Conservation (phyloP, 2,329 filamentous ascomycete species). For the Chaetomiaceae sp. region DNA sequence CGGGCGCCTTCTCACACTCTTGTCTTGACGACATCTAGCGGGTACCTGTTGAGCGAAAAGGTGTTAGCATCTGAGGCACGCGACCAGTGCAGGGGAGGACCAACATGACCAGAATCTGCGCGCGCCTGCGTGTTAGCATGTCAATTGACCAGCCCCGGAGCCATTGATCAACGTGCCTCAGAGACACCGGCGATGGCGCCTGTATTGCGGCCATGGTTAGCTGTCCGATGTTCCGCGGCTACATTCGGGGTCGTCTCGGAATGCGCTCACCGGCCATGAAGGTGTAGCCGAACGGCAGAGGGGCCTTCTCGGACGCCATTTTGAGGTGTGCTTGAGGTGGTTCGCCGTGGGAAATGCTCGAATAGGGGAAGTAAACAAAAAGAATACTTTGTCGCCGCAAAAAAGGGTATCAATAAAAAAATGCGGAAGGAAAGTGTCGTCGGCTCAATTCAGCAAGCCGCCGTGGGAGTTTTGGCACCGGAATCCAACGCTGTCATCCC, state of each 20-base stretch:
- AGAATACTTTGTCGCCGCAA: not conserved
- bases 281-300: constrained; percentile 28
- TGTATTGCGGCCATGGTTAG: constrained; percentile 36
- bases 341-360: not conserved
- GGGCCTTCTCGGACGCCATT: constrained; percentile 26
- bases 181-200: constrained; percentile 96
- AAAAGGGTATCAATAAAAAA: constrained; percentile 7
- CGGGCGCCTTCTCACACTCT: constrained; percentile 38
- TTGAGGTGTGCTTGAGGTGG: constrained; percentile 8
- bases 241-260: constrained; percentile 28
- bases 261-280: constrained; percentile 27
- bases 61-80: constrained; percentile 15
- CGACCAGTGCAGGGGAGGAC: constrained; percentile 31
- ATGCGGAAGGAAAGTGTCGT: not conserved
- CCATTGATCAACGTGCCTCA: constrained; percentile 60
- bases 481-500: constrained; percentile 1
- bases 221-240: constrained; percentile 16
- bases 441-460: not conserved
- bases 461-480: constrained; percentile 1
- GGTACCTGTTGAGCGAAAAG: constrained; percentile 66
- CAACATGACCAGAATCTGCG: constrained; percentile 85
- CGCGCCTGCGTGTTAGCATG: constrained; percentile 23
- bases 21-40: constrained; percentile 96
- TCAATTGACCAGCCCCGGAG: constrained; percentile 18
- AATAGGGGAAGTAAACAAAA: not conserved